phyloP scores from a whole-genome alignment of 148 eudicot species.

The Rhododendron vialii region DNA sequence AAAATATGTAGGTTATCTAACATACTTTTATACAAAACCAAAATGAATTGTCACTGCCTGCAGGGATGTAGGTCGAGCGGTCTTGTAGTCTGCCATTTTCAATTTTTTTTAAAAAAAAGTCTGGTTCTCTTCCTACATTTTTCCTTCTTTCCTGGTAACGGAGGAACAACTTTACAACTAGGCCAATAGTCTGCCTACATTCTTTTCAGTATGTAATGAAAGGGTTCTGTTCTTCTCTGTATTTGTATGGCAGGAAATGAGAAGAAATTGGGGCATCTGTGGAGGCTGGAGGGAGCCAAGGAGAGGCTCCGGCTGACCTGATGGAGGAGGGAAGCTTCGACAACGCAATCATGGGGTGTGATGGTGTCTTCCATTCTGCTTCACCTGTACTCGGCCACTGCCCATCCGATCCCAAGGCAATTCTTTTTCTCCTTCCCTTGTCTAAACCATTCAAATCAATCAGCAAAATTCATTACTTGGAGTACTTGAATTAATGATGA shows the following conservation, averaged over 20 bases:
- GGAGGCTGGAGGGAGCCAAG: slow-evolving; percentile 85
- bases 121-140: neutral
- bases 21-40: too few relatives aligned
- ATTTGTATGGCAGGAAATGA: slow-evolving; percentile 37
- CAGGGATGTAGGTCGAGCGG: too few relatives aligned
- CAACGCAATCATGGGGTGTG: slow-evolving; percentile 62
- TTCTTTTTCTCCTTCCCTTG: neutral
- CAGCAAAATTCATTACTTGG: neutral
- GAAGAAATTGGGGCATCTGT: slow-evolving; percentile 60
- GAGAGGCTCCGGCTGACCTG: slow-evolving; percentile 76
- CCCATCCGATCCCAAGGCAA: slow-evolving; percentile 47
- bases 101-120: neutral
- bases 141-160: neutral
- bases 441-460: neutral
- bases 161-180: slow-evolving; percentile 46
- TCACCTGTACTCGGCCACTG: slow-evolving; percentile 63
- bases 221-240: neutral
- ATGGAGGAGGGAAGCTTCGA: slow-evolving; percentile 88
- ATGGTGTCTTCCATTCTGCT: slow-evolving; percentile 95
- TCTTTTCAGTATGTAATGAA: neutral
- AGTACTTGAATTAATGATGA: neutral
- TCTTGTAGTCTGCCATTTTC: neutral
- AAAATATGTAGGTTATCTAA: too few relatives aligned
- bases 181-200: slow-evolving; percentile 23
- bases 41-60: too few relatives aligned